Conservation (phyloP, 2,329 filamentous ascomycete genomes). For the Ambrosiella beaveri region DNA sequence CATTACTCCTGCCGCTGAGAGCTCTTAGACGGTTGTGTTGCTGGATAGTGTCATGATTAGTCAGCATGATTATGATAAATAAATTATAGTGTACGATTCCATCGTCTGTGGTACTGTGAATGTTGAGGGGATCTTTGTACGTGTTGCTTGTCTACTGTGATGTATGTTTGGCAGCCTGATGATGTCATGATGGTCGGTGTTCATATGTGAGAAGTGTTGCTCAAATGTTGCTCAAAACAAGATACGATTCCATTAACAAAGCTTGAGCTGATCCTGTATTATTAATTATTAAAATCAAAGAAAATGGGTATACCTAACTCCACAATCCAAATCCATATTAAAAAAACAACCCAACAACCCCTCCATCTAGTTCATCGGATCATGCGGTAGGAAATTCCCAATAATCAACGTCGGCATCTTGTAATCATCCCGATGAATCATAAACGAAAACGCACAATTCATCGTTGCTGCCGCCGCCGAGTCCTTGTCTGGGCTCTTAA, state of each 20-base stretch:
- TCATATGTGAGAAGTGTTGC: too few relatives aligned
- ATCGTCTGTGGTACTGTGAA: too few relatives aligned
- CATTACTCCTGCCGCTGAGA: neutral
- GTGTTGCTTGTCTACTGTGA: too few relatives aligned
- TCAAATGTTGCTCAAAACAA: too few relatives aligned
- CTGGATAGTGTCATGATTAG: neutral
- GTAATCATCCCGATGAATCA: conserved; percentile 82
- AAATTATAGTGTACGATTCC: too few relatives aligned
- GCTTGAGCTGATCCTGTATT: too few relatives aligned
- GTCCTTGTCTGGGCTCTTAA: conserved; percentile 63
- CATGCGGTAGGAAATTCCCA: conserved; percentile 87
- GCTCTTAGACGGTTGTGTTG: neutral
- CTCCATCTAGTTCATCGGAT: conserved; percentile 26
- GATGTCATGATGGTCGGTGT: too few relatives aligned
- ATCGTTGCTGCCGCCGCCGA: conserved; percentile 52
- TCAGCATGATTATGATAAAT: neutral
- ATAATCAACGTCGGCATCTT: conserved; percentile 92
- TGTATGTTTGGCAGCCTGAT: too few relatives aligned
- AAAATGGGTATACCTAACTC: neutral
- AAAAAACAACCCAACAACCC: neutral
- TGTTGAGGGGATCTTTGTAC: too few relatives aligned
- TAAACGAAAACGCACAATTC: conserved; percentile 94
- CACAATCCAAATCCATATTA: neutral
- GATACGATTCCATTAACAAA: too few relatives aligned
- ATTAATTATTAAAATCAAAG: too few relatives aligned